These are phyloP conservation scores for Trypanosoma caninum DNA, from an alignment of 208 protist species.

Conservation along the genomic window DNA sequence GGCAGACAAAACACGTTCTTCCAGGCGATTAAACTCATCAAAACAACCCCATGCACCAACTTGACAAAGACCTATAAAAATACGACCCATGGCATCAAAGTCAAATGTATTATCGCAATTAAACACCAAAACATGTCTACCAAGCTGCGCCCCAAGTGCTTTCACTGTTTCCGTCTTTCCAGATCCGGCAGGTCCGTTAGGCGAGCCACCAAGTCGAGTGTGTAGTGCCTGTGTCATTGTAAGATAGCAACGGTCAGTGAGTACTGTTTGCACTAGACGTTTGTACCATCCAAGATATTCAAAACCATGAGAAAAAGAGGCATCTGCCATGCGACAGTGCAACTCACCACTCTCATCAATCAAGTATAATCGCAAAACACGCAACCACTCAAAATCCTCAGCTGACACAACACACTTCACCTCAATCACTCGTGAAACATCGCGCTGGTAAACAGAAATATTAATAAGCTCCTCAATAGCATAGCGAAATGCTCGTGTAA, in stretches of 20 bases:
- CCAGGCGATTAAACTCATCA: constrained; percentile 99
- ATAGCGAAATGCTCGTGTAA: constrained; percentile 54
- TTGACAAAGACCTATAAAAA: constrained; percentile 99
- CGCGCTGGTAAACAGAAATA: constrained; percentile 97
- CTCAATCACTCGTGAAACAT: constrained; percentile 87
- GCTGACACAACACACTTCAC: constrained; percentile 33
- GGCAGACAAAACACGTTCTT: constrained; percentile 99
- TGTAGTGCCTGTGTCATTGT: constrained; percentile 98
- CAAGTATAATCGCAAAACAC: constrained; percentile 95
- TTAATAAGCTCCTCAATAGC: constrained; percentile 98
- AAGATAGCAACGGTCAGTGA: constrained; percentile 99
- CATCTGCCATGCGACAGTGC: constrained; percentile 96
- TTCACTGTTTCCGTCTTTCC: constrained; percentile 99
- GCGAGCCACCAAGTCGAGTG: constrained; percentile 95
- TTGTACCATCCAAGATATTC: constrained; percentile 99
- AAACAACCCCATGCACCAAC: constrained; percentile 99
- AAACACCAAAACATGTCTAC: constrained; percentile 98
- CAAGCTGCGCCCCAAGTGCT: constrained; percentile 96
- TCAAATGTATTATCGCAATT: constrained; percentile 99
- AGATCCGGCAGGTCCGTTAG: constrained; percentile 97
- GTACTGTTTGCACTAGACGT: constrained; percentile 98
- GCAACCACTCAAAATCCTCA: constrained; percentile 96
- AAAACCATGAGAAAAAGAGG: constrained; percentile 95
- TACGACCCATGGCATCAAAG: constrained; percentile 97
- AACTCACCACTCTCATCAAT: constrained; percentile 34